A percentile compares a stretch with the other conserved stretches of the same genome.
Evolutionary conservation across 2,329 filamentous ascomycete species (phyloP).

Genomic region (Clonostachys rosea): DNA sequence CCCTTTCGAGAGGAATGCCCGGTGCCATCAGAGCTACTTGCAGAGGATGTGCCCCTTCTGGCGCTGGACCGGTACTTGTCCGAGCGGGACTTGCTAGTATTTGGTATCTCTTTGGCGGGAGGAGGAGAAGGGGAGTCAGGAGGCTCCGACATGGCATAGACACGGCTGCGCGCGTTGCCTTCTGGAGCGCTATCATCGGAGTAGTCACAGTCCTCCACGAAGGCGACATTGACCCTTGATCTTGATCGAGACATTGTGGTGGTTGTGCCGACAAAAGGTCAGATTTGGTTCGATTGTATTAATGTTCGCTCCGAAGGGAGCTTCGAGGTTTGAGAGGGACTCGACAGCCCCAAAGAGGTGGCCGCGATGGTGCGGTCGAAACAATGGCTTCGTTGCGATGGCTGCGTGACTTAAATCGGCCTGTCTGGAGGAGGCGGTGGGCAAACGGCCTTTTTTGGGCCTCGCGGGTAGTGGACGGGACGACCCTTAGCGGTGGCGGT

Average conservation of each 20-base stretch:
- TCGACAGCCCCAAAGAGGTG: slow-evolving; percentile 3
- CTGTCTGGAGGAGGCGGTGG: not conserved
- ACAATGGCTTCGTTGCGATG: too few species aligned
- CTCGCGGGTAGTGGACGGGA: slow-evolving; percentile 3
- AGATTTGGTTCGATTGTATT: too few species aligned
- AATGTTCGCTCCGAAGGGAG: not conserved
- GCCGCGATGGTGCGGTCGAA: not conserved
- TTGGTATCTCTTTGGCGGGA: slow-evolving; percentile 43
- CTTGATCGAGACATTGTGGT: slow-evolving; percentile 35
- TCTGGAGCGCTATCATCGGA: slow-evolving; percentile 37
- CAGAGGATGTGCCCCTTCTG: slow-evolving; percentile 29
- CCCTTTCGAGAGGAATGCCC: slow-evolving; percentile 24
- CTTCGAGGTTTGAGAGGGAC: not conserved
- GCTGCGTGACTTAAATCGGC: not conserved
- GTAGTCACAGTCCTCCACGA: slow-evolving; percentile 49
- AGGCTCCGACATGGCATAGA: slow-evolving; percentile 43
- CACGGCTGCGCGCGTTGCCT: slow-evolving; percentile 29
- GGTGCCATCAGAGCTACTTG: slow-evolving; percentile 38
- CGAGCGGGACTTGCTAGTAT: slow-evolving; percentile 42
- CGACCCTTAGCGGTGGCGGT: slow-evolving; percentile 1
- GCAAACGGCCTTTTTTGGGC: not conserved
- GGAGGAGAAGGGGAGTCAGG: slow-evolving; percentile 16
- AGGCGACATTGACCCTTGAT: slow-evolving; percentile 27
- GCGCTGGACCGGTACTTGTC: slow-evolving; percentile 13
- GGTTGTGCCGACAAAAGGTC: not conserved